These are phyloP conservation scores for Ensete glaucum DNA, from an alignment of 176 grass and related monocot genomes.

Conservation along the genomic window DNA sequence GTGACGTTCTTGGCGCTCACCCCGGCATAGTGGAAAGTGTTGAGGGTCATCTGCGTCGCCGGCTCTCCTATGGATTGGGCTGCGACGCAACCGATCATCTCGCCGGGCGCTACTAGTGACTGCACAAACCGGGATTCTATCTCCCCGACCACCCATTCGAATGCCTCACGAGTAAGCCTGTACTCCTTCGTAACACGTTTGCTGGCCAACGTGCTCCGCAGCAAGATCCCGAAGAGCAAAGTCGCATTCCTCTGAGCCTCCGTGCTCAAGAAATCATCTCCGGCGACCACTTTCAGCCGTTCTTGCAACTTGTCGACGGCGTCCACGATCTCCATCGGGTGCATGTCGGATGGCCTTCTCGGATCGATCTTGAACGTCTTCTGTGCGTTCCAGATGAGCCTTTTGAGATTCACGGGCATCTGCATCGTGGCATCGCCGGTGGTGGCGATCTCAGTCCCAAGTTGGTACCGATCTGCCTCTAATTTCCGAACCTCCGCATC, in stretches of 20 bases:
- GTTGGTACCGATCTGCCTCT: slow-evolving; percentile 76
- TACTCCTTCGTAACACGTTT: slow-evolving; percentile 91
- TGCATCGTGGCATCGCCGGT: slow-evolving; percentile 79
- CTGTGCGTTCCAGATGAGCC: slow-evolving; percentile 97
- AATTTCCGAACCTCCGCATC: slow-evolving; percentile 92
- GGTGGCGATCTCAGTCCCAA: slow-evolving; percentile 79
- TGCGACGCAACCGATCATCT: slow-evolving; percentile 99
- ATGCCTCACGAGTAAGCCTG: slow-evolving; percentile 83
- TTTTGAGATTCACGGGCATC: slow-evolving; percentile 94
- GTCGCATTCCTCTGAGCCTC: slow-evolving; percentile 98
- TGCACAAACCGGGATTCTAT: slow-evolving; percentile 89
- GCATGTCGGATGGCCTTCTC: slow-evolving; percentile 92
- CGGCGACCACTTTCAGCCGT: slow-evolving; percentile 90
- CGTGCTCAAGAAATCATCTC: slow-evolving; percentile 85
- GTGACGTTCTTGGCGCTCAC: slow-evolving; percentile 99
- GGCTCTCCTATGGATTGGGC: slow-evolving; percentile 96
- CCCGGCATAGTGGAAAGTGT: slow-evolving; percentile 99
- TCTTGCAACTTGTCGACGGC: slow-evolving; percentile 92
- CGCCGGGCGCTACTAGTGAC: slow-evolving; percentile 81
- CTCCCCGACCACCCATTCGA: slow-evolving; percentile 98
- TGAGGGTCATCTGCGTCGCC: slow-evolving; percentile 90
- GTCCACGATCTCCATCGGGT: slow-evolving; percentile 98
- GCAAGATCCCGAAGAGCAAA: slow-evolving; percentile 83
- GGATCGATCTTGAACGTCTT: slow-evolving; percentile 96
- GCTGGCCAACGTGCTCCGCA: slow-evolving; percentile 91